Base-by-base conservation (phyloP, 805 yeast species). In the Wickerhamiella azyma region DNA sequence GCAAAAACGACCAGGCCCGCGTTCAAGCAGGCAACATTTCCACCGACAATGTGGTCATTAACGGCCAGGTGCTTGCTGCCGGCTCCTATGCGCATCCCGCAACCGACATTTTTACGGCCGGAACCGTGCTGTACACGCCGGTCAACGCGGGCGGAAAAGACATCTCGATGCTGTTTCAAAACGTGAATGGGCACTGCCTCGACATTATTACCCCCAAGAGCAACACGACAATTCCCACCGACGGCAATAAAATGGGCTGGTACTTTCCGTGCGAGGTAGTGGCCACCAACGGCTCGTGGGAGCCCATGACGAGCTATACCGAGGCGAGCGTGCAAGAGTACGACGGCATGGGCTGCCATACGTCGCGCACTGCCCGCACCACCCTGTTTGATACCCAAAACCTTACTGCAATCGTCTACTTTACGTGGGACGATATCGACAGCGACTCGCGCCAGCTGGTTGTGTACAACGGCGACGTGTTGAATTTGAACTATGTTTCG, bases 261-360 rank as follows among this genome's bases (percentile, higher is more conserved):
- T 92, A 92, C 65, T 85, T 88, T 80, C 97, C 98, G 2, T 92
- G 98, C 68, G 77, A 79, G 54, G 50, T 82, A 28, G 67, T 75
- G 45, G 63, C 67, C 37, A 42, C 51, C 32, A 42, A 52, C 39
- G 81, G 76, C 59, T 94, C 94, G 4, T 71, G 92, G 1, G 62
- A 82, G 2, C 47, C 63, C 26, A 82, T 84, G 35, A 82, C 83
- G 59, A 71, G 71, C 51, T 38, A 37, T 4, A 43, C 45, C 13
- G 37, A 9, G 14, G 55, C 52, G 16, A 9, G 11, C 8, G 39
- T 32, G 10, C 61, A 70, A 17, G 77, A 77, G 58, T 88, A 86
- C 60, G 65, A 70, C 40, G 96, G 96, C 8, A 86, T 84, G 76
- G 94, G 89, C 1, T 89, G 97, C 61, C 96, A 92, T 64, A 83